These are phyloP conservation scores for Mortierella sp. DNA, from an alignment of 371 early-diverging fungal species.

Conservation along the genomic window DNA sequence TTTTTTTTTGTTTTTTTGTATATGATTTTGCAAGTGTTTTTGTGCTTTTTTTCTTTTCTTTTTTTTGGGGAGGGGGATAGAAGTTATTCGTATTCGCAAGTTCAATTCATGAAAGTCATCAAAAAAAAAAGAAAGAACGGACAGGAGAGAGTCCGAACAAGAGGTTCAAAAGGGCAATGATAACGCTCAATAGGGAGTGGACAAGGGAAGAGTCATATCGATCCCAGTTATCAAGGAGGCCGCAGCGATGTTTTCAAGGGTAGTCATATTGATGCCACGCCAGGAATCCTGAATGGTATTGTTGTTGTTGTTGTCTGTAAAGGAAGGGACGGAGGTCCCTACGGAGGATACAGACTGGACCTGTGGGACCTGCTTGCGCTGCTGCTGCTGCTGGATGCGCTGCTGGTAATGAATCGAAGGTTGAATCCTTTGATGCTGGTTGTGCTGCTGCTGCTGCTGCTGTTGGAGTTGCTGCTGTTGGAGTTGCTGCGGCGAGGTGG, in stretches of 20 bases:
- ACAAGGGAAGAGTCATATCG: slow-evolving; percentile 15
- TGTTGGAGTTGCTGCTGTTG: too few relatives aligned
- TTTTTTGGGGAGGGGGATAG: neutral
- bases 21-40: slow-evolving; percentile 4
- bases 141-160: slow-evolving; percentile 9
- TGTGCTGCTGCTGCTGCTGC: slow-evolving; percentile 21
- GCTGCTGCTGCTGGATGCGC: slow-evolving; percentile 17
- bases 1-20: slow-evolving; percentile 5
- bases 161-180: slow-evolving; percentile 13
- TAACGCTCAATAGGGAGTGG: slow-evolving; percentile 21
- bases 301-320: slow-evolving; percentile 16
- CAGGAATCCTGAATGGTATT: neutral
- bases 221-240: slow-evolving; percentile 38
- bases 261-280: slow-evolving; percentile 11
- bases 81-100: neutral
- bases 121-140: slow-evolving; percentile 20
- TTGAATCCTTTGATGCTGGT: slow-evolving; percentile 6
- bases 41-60: slow-evolving; percentile 15
- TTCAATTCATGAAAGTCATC: slow-evolving; percentile 4
- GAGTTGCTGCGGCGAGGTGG: slow-evolving; percentile 23
- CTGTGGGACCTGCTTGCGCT: slow-evolving; percentile 22
- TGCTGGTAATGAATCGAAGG: slow-evolving; percentile 11
- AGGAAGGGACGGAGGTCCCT: slow-evolving; percentile 7
- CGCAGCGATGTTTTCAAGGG: slow-evolving; percentile 33
- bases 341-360: slow-evolving; percentile 19